These are phyloP conservation scores for Schizosaccharomyces lindneri DNA, from an alignment of 805 yeast species.

Conservation along the genomic window DNA sequence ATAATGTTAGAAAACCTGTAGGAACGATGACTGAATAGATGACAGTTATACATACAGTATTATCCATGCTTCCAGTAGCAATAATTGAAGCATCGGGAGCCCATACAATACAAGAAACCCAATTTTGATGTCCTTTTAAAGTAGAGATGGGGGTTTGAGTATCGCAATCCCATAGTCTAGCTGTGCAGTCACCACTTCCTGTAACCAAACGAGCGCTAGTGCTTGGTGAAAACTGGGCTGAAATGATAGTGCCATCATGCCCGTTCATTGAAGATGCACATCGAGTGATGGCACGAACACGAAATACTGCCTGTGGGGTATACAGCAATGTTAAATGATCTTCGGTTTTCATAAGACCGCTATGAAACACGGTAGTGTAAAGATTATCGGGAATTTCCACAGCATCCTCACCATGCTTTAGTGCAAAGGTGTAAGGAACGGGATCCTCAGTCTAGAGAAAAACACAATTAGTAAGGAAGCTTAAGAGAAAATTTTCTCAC, in stretches of 20 bases:
- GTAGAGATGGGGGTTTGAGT: constrained; percentile 77
- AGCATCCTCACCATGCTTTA: constrained; percentile 20
- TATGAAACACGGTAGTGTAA: constrained; percentile 59
- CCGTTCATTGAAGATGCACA: constrained; percentile 84
- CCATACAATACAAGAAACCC: constrained; percentile 84
- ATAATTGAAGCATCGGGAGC: constrained; percentile 75
- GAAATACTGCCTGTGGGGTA: constrained; percentile 86
- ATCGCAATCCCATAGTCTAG: constrained; percentile 88
- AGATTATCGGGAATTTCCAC: constrained; percentile 58
- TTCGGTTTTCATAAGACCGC: constrained; percentile 72
- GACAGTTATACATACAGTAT: constrained; percentile 18
- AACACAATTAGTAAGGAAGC: neutral
- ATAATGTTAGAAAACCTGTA: neutral
- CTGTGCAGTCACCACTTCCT: constrained; percentile 91
- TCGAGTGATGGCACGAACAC: constrained; percentile 73
- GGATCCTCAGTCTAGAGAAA: constrained; percentile 33
- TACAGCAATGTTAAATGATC: constrained; percentile 75
- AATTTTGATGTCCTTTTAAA: constrained; percentile 61
- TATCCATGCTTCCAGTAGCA: constrained; percentile 94
- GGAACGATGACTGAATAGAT: neutral
- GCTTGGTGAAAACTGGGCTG: constrained; percentile 83
- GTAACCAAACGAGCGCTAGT: constrained; percentile 68
- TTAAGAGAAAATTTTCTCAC: neutral
- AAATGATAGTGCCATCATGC: constrained; percentile 78
- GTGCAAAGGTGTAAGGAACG: constrained; percentile 67